Base-by-base conservation (phyloP, 2,329 filamentous ascomycete species). In the Aurifilum marmelostoma region DNA sequence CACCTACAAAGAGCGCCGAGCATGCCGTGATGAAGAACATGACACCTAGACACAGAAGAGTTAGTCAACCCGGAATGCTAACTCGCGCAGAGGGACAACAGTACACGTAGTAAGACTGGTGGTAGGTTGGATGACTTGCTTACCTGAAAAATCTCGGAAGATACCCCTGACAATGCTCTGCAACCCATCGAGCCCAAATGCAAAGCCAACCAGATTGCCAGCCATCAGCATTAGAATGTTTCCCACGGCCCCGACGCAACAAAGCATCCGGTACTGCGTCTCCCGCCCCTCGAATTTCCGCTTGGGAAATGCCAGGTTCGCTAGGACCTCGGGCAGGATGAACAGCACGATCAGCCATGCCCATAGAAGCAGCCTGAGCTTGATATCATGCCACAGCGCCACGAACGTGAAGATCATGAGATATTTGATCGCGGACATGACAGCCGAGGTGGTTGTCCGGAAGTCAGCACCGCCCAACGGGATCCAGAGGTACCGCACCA, bases 341-440 rank as follows among this genome's bases (percentile, higher is more conserved):
- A 99, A 99, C 32, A 98, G 82, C 0, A 97, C 94, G 72, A 99
- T 89, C 52, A 99, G 85, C 96, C 96, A 99, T 37, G 96, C 95
- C 96, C 96, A 99, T 79, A 97, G 91, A 41, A 99, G 85, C 52
- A 99, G 84, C 12, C 91, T 88, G 39, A 98, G 87, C 80, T 97
- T 91, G 76, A 99, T 97, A 75, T 99, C 96, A 80, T 99, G 96
- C 96, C 96, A 99, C 37, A 99, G 84, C 0, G 96, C 97, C 32
- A 99, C 96, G 75, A 99, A 99, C 0, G 94, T 97, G 78, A 99
- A 99, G 41, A 97, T 92, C 5, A 91, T 81, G 2, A 97, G 83
- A 77, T 93, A 96, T 68, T 95, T 97, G 65, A 88, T 75, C 2
- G 95, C 83, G 0, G 89, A 89, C 21, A 87, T 83, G 59, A 85